Percentiles rank a stretch among this genome's conserved stretches.
phyloP scores from a whole-genome alignment of 179 eudicot species.

The Silene vulgaris region DNA sequence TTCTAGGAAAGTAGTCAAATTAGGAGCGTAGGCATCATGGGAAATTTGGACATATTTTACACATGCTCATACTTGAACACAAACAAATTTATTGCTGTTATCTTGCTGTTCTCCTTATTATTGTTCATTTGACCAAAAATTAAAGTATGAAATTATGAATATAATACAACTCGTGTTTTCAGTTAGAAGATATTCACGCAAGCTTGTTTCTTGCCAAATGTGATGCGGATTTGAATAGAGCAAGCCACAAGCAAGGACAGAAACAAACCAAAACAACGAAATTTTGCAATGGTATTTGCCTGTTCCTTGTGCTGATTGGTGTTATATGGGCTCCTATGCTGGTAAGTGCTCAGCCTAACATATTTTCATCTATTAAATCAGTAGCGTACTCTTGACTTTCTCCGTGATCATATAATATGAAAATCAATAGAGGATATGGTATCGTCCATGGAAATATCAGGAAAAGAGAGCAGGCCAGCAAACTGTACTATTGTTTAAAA shows the following conservation, averaged over 20 bases:
- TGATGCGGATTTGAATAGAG: conserved; percentile 77
- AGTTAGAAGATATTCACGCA: conserved; percentile 98
- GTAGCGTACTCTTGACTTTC: background rate
- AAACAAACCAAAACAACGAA: conserved; percentile 80
- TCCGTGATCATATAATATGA: background rate
- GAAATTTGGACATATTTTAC: background rate
- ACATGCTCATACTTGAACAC: background rate
- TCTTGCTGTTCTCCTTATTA: background rate
- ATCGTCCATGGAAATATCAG: background rate
- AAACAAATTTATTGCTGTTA: background rate
- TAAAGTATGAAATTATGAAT: background rate
- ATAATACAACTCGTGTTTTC: background rate
- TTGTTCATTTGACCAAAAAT: background rate
- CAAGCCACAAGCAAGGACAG: conserved; percentile 74
- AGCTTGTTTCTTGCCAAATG: conserved; percentile 98
- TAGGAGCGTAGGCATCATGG: background rate
- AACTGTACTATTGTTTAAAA: background rate
- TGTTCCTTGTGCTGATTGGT: conserved; percentile 76
- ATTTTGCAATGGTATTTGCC: conserved; percentile 88
- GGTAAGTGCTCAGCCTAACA: conserved; percentile 43
- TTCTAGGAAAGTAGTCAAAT: background rate
- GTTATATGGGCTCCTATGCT: conserved; percentile 99
- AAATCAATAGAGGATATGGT: background rate
- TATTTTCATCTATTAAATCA: background rate
- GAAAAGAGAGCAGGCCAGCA: background rate